These are phyloP conservation scores for Sphenostylis stenocarpa DNA, from an alignment of 306 rosid genomes.

Conservation along the genomic window DNA sequence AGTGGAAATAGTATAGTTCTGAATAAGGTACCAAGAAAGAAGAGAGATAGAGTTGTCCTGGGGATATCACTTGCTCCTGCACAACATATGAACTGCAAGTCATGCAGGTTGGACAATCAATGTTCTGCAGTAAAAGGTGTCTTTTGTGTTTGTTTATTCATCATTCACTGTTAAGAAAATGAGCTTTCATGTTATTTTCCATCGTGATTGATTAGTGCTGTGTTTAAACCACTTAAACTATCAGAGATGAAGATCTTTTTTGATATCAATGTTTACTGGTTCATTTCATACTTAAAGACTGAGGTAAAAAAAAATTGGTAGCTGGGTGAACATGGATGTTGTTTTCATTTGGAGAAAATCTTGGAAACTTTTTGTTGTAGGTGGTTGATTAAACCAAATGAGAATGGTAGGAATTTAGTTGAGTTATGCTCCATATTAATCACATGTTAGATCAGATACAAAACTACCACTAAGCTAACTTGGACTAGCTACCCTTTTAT, in stretches of 20 bases:
- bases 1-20: constrained; percentile 6
- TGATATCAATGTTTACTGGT: too few species aligned
- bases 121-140: constrained; percentile 31
- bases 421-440: background rate
- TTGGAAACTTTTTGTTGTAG: too few species aligned
- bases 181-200: background rate
- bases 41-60: background rate
- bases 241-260: background rate
- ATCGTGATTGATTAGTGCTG: background rate
- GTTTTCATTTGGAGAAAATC: too few species aligned
- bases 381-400: background rate
- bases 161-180: background rate
- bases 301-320: background rate
- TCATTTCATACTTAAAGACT: background rate
- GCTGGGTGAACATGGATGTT: too few species aligned
- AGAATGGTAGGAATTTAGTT: background rate
- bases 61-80: background rate
- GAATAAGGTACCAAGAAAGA: constrained; percentile 26
- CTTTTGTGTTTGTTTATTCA: constrained; percentile 4
- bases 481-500: background rate
- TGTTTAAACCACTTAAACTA: background rate
- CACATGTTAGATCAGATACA: background rate
- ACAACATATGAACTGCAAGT: constrained; percentile 1
- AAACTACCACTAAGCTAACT: background rate
- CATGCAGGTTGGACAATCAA: background rate